These are phyloP conservation scores for Cyberlindnera xylosilytica DNA, from an alignment of 805 yeast genomes.

Conservation along the genomic window DNA sequence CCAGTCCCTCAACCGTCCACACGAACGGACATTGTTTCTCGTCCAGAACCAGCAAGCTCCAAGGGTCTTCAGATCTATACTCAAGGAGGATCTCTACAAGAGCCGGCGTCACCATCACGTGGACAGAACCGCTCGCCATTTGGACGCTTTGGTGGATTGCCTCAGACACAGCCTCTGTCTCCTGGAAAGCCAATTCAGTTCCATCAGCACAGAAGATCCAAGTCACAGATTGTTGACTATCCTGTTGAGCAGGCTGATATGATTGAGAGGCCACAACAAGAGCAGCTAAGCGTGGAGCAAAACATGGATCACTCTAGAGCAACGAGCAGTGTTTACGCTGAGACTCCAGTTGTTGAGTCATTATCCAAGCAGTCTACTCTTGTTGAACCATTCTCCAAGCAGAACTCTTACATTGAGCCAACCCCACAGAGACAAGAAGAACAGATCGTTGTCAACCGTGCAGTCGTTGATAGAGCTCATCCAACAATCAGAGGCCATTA, in stretches of 20 bases:
- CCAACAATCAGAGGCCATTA: background rate
- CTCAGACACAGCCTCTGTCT: background rate
- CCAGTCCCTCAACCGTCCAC: conserved; percentile 9
- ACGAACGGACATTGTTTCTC: conserved; percentile 3
- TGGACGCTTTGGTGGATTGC: conserved; percentile 12
- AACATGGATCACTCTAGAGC: background rate
- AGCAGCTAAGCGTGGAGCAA: background rate
- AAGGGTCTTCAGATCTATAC: conserved; percentile 11
- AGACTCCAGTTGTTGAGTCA: background rate
- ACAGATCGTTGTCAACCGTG: background rate
- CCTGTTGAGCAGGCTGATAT: conserved; percentile 1
- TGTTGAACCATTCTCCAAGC: background rate
- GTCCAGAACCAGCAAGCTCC: background rate
- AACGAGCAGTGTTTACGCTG: background rate
- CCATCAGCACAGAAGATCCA: conserved; percentile 17
- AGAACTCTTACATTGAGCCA: background rate
- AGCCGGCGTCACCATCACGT: background rate
- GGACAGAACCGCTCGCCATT: background rate
- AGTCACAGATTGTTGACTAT: conserved; percentile 12
- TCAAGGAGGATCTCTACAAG: conserved; percentile 7
- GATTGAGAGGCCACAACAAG: conserved; percentile 1
- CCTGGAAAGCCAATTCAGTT: conserved; percentile 3
- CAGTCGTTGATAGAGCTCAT: background rate
- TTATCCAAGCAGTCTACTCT: no score
- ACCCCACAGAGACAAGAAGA: background rate